Evolutionary conservation across 2,329 filamentous ascomycete genomes (phyloP), one percentile per base, ranked within the genome.

Genomic region (Penicillium freii): DNA sequence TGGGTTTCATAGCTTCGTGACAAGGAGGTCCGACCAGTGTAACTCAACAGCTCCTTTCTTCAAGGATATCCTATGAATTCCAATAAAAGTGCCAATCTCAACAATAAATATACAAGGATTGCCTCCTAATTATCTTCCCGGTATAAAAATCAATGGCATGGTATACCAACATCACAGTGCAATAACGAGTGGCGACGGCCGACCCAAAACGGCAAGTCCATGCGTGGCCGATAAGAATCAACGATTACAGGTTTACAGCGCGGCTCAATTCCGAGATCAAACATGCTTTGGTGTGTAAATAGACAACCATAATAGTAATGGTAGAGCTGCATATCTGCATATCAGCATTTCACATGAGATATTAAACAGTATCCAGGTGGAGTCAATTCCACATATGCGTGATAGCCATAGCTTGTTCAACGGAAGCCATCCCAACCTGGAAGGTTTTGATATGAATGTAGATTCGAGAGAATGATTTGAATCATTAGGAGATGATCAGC

Each of bases 121-220:
- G 6, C 2, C 29, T 23, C n/a, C 4, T 2, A 34, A 15, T 4
- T 17, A 33, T 34, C 9, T 21, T 15, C 15, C 17, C 21, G 2
- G 21, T 11, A 52, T 46, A 34, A n/a, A 39, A 9, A 11, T 29
- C 27, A 56, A 45, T 34, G 10, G 11, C 34, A 21, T 23, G 27
- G 33, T 34, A 38, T 48, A 39, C 36, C 31, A 46, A 21, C 15
- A 33, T 25, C 25, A 45, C 49, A 29, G 36, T 46, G 25, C 45
- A 40, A 48, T 60, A 33, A 40, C 51, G 19, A 44, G 59, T 64
- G 62, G 61, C 58, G 44, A 61, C 3, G 8, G 13, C 25, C 31
- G 23, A 11, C 62, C 56, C 17, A 52, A 65, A 62, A 36, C 5
- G 49, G 64, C 36, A 66, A 59, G 64, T 65, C 49, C 56, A 64